Evolutionary conservation across 306 rosid genomes (phyloP).

Genomic region (Hylodesmum podocarpum): DNA sequence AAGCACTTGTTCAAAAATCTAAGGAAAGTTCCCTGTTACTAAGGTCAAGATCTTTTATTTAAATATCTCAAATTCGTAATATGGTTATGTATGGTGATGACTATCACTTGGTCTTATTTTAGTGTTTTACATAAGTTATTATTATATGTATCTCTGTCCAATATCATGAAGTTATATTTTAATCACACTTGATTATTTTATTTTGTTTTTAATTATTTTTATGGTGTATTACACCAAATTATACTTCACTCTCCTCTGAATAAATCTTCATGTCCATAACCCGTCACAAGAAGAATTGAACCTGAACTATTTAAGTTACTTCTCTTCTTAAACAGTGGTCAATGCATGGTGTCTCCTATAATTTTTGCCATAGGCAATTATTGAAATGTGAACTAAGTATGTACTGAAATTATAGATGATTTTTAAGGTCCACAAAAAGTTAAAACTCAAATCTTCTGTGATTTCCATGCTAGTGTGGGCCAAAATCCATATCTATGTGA

Average conservation of each 20-base stretch:
- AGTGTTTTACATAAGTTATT: not conserved
- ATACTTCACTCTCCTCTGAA: not conserved
- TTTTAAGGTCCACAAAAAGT: not conserved
- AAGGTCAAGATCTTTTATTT: slow-evolving; percentile 28
- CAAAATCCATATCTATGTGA: slow-evolving; percentile 44
- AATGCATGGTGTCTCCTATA: no score
- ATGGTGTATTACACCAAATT: not conserved
- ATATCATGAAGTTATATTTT: no score
- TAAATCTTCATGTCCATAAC: not conserved
- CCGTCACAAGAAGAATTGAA: not conserved
- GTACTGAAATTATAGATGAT: not conserved
- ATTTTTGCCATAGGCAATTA: not conserved
- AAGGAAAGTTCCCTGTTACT: slow-evolving; percentile 23
- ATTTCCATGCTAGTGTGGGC: slow-evolving; percentile 35
- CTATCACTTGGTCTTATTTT: not conserved
- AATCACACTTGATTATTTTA: no score
- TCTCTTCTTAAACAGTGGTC: not conserved
- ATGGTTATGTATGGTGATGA: not conserved
- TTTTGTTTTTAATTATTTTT: not conserved
- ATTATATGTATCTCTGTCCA: not conserved
- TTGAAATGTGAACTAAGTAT: not conserved
- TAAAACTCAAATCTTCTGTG: not conserved
- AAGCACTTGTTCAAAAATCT: slow-evolving; percentile 22
- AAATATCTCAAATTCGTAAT: not conserved
- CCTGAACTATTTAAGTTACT: not conserved